Percentiles rank a stretch among this genome's conserved stretches.
These are phyloP conservation scores for Dendrobium chrysotoxum DNA, from an alignment of 106 monocot genomes.

Conservation along the genomic window DNA sequence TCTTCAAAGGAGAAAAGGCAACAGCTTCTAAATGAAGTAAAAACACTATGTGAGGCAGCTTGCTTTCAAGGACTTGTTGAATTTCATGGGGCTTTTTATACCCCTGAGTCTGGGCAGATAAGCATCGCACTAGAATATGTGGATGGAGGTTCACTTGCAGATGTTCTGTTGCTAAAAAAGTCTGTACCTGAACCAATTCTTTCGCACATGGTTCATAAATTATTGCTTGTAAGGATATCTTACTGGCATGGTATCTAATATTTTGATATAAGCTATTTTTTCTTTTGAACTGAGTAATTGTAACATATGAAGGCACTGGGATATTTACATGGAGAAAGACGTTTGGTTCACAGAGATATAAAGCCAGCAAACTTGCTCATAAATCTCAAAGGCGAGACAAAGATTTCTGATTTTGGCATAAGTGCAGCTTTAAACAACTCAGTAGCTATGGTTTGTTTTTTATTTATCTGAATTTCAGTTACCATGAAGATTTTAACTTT, in stretches of 20 bases:
- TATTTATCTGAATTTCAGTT: background rate
- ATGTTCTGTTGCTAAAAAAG: conserved; percentile 58
- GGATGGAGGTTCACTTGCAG: conserved; percentile 97
- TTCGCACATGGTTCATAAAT: conserved; percentile 58
- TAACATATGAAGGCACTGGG: conserved; percentile 53
- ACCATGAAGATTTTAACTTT: background rate
- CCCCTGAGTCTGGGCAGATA: conserved; percentile 92
- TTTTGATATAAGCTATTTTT: conserved; percentile 4
- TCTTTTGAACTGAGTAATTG: conserved; percentile 3
- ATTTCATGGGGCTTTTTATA: conserved; percentile 96
- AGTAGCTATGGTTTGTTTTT: conserved; percentile 68
- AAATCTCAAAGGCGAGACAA: conserved; percentile 92
- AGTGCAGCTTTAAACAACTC: conserved; percentile 93
- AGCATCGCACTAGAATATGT: conserved; percentile 95
- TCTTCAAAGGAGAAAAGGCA: conserved; percentile 79
- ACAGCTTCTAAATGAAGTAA: conserved; percentile 91
- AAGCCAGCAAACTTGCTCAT: conserved; percentile 97
- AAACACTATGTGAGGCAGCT: conserved; percentile 82
- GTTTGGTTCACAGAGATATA: conserved; percentile 96
- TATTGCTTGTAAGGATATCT: conserved; percentile 60
- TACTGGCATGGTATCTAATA: background rate
- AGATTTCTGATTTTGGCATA: conserved; percentile 97
- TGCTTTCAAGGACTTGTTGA: conserved; percentile 82
- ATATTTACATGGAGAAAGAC: conserved; percentile 82
- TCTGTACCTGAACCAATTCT: conserved; percentile 77